These are phyloP conservation scores for Agaricales sp. DNA, from an alignment of 1,284 basidiomycete genomes.

Conservation along the genomic window DNA sequence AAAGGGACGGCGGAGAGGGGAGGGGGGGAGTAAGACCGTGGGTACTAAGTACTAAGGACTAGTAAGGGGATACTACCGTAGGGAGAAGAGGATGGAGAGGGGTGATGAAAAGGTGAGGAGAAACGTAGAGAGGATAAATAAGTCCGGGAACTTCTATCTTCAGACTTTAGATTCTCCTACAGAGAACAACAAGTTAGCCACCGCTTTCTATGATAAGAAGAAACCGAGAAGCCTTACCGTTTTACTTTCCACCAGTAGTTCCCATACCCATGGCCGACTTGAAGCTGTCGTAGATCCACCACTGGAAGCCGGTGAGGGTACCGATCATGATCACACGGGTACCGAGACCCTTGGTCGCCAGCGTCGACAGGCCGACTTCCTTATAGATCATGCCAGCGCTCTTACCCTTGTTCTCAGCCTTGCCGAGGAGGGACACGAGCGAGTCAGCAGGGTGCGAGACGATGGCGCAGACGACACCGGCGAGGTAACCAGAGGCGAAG, in stretches of 20 bases:
- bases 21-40: no score
- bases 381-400: slow-evolving; percentile 50
- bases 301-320: slow-evolving; percentile 55
- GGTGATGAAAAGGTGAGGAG: no score
- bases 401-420: slow-evolving; percentile 71
- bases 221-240: slow-evolving; percentile 9
- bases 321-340: slow-evolving; percentile 75
- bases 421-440: slow-evolving; percentile 71
- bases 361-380: slow-evolving; percentile 50
- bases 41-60: no score
- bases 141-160: no score
- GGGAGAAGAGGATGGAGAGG: no score
- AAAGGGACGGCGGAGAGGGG: no score
- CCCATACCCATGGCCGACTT: slow-evolving; percentile 73
- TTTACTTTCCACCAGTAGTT: slow-evolving; percentile 79
- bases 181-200: no score
- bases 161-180: no score
- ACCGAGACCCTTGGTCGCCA: slow-evolving; percentile 73
- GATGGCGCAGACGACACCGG: slow-evolving; percentile 74
- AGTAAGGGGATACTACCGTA: no score
- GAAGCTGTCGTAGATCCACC: slow-evolving; percentile 84
- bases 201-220: no score
- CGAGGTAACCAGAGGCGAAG: slow-evolving; percentile 73
- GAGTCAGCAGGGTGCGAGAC: slow-evolving; percentile 79
- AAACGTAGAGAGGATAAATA: no score